These are phyloP conservation scores for Aechmea fasciata DNA, from an alignment of 176 grass and related monocot species.

Conservation along the genomic window DNA sequence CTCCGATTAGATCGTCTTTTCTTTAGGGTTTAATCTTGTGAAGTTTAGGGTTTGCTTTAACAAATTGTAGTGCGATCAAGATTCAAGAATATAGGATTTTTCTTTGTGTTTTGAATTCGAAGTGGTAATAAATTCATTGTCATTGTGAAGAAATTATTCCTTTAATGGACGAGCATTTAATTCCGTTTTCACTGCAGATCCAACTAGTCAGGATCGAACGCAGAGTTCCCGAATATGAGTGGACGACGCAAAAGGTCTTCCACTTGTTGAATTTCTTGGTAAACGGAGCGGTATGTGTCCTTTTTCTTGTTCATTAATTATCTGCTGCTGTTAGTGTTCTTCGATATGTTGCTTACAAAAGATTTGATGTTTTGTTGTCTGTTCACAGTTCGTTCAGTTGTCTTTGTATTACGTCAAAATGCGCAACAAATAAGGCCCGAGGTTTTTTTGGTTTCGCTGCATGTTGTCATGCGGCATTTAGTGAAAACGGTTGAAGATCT, in stretches of 20 bases:
- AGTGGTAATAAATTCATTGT: not conserved
- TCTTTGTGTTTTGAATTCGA: not conserved
- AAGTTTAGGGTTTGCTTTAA: too few relatives aligned
- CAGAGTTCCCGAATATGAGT: conserved; percentile 89
- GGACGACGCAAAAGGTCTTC: conserved; percentile 98
- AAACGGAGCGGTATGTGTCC: conserved; percentile 41
- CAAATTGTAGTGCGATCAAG: too few relatives aligned
- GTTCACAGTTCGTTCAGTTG: conserved; percentile 61
- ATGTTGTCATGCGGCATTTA: not conserved
- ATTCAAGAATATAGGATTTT: too few relatives aligned
- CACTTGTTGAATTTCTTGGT: conserved; percentile 96
- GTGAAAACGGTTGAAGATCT: not conserved
- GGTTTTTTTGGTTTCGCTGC: conserved; percentile 19
- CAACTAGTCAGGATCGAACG: conserved; percentile 98
- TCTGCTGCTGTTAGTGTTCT: conserved; percentile 1
- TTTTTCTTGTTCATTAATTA: not conserved
- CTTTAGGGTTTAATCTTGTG: too few relatives aligned
- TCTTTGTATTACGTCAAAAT: conserved; percentile 65
- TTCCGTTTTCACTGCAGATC: conserved; percentile 32
- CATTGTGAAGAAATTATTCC: too few relatives aligned
- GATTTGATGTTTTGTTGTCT: not conserved
- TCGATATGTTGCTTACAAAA: too few relatives aligned
- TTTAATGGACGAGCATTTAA: not conserved
- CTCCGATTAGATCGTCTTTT: too few relatives aligned
- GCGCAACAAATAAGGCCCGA: conserved; percentile 64